A percentile compares a stretch with the other conserved stretches of the same genome.
These are phyloP conservation scores for Fusarium papillatum DNA, from an alignment of 2,329 filamentous ascomycete species.

Conservation along the genomic window DNA sequence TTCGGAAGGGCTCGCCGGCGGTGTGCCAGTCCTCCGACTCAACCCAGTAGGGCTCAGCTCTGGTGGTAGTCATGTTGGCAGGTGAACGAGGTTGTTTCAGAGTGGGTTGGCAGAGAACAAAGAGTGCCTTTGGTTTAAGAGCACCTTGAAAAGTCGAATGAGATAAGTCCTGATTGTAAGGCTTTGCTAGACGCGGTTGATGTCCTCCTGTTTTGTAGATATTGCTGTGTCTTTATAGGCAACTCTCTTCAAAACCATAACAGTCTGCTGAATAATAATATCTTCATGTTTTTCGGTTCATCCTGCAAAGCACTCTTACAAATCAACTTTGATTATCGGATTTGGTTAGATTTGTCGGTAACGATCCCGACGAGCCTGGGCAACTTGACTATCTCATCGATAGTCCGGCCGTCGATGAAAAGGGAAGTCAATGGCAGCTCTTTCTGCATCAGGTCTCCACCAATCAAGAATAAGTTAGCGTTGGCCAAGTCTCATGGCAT, in stretches of 20 bases:
- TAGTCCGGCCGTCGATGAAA: background rate
- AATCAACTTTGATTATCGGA: background rate
- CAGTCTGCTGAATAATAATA: background rate
- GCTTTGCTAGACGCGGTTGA: background rate
- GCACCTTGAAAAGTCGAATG: background rate
- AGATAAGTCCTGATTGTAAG: background rate
- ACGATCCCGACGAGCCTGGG: background rate
- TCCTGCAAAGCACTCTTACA: background rate
- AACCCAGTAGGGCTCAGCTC: background rate
- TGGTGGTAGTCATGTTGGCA: background rate
- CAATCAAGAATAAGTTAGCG: background rate
- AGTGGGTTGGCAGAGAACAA: background rate
- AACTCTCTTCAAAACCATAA: too few relatives aligned
- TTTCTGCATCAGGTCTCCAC: background rate
- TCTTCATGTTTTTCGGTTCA: background rate
- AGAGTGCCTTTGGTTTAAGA: background rate
- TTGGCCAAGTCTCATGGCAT: background rate
- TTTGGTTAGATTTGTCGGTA: background rate
- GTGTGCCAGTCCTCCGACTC: constrained; percentile 1
- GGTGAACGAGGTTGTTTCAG: background rate
- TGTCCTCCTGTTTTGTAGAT: background rate
- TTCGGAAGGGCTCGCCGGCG: constrained; percentile 44
- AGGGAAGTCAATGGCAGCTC: background rate
- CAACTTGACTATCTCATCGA: background rate
- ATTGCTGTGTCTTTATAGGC: background rate